These are phyloP conservation scores for Penicillium sp. DNA, from an alignment of 2,329 filamentous ascomycete species.

Conservation along the genomic window DNA sequence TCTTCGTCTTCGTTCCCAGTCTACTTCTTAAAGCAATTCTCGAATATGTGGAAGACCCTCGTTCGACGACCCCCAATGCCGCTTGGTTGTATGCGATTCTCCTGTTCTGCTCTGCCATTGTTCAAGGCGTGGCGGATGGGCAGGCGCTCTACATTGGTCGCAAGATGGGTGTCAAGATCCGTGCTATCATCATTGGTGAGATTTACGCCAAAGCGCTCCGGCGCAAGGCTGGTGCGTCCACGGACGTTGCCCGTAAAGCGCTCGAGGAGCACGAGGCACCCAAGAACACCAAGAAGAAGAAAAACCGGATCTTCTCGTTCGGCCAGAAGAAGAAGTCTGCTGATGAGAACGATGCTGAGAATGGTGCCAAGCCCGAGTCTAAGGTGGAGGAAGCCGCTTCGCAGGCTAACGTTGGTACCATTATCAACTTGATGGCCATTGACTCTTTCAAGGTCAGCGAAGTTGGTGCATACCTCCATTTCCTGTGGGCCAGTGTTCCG, in stretches of 20 bases:
- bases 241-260: constrained; percentile 70
- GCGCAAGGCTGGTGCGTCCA: constrained; percentile 78
- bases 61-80: constrained; percentile 74
- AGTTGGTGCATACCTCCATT: constrained; percentile 91
- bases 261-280: constrained; percentile 46
- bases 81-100: constrained; percentile 95
- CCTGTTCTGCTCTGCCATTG: constrained; percentile 76
- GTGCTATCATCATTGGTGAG: constrained; percentile 94
- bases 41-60: constrained; percentile 86
- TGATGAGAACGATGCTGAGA: constrained; percentile 26
- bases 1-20: constrained; percentile 90
- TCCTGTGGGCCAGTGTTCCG: constrained; percentile 87
- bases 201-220: constrained; percentile 95
- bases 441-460: constrained; percentile 99
- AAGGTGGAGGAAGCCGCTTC: constrained; percentile 52
- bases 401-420: constrained; percentile 92
- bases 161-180: constrained; percentile 88
- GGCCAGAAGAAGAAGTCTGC: constrained; percentile 57
- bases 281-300: constrained; percentile 19
- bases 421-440: constrained; percentile 99
- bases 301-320: constrained; percentile 54
- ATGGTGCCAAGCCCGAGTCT: constrained; percentile 16
- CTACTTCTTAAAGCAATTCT: constrained; percentile 87
- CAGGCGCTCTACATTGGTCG: constrained; percentile 91
- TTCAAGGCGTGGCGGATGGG: constrained; percentile 80